Evolutionary conservation across 2,329 filamentous ascomycete species (phyloP), one percentile per base, ranked within the genome.

Genomic region (Pseudogymnoascus sp.): DNA sequence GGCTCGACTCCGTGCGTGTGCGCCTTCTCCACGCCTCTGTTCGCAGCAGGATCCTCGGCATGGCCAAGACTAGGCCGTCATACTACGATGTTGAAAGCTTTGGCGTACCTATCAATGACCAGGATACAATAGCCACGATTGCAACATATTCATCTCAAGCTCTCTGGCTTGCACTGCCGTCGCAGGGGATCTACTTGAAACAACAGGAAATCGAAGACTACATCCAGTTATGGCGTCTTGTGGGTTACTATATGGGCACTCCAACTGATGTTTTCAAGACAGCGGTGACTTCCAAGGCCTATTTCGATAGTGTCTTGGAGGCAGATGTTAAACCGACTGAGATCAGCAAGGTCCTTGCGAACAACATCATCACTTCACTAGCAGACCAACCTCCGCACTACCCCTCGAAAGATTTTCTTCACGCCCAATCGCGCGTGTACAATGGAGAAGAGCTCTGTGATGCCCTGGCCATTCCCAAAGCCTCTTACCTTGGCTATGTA

Each of bases 121-220:
- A 93, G 1, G 89, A 93, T 73, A 84, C 81, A 63, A 84, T 92
- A 35, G 87, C 79, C 10, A 92, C 90, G 1, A 86, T 92, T 65
- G 79, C 79, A 37, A 85, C 84, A 1, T 93, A 93, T 74, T 89
- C 85, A 0, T 79, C 84, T 0, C 82, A 82, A 0, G 73, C 91
- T 1, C 80, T 92, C 65, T 92, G 83, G 80, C 72, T 90, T 25
- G 82, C 83, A 23, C 79, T 92, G 4, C 89, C 89, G 0, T 80
- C 88, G 0, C 89, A 92, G 75, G 90, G 89, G 2, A 85, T 93
- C 62, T 86, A 77, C 67, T 75, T 90, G 25, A 79, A 80, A 0
- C 64, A 78, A 28, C 81, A 82, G 63, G 89, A 93, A 70, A 84
- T 83, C 1, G 70, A 71, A 1, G 89, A 92, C 69, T 92, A 90